Evolutionary conservation across 306 rosid genomes (phyloP).

Genomic region (Begonia fuchsioides): DNA sequence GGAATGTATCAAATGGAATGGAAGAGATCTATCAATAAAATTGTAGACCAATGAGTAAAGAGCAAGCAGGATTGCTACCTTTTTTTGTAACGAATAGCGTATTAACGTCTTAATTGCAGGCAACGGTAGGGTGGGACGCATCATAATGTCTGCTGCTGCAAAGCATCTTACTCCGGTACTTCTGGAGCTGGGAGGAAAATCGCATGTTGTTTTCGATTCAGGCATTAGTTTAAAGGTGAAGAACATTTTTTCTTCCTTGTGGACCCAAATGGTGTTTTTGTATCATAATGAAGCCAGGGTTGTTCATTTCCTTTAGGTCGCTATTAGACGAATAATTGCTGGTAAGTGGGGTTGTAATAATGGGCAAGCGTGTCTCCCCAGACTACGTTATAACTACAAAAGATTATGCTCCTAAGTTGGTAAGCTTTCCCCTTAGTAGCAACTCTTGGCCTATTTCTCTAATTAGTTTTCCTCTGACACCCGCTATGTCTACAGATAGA

Average conservation of each 20-base stretch:
- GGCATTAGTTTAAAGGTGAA: constrained; percentile 48
- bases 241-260: constrained; percentile 1
- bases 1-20: no score
- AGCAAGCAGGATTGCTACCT: no score
- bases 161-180: constrained; percentile 95
- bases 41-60: no score
- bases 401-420: constrained; percentile 80
- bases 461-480: constrained; percentile 14
- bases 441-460: background rate
- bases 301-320: constrained; percentile 37
- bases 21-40: no score
- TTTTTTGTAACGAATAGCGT: no score
- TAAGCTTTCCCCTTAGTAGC: constrained; percentile 13
- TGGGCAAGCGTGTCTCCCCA: constrained; percentile 92
- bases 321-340: constrained; percentile 63
- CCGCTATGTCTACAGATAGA: constrained; percentile 54
- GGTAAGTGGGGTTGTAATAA: constrained; percentile 94
- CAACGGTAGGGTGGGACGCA: constrained; percentile 63
- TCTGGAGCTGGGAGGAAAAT: constrained; percentile 97
- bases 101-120: constrained; percentile 35
- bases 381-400: constrained; percentile 70
- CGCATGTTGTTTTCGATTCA: constrained; percentile 76
- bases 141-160: constrained; percentile 95
- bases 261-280: background rate
- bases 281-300: constrained; percentile 9